phyloP scores from a whole-genome alignment of 108 stramenopile species.

The Skeletonema grethae region DNA sequence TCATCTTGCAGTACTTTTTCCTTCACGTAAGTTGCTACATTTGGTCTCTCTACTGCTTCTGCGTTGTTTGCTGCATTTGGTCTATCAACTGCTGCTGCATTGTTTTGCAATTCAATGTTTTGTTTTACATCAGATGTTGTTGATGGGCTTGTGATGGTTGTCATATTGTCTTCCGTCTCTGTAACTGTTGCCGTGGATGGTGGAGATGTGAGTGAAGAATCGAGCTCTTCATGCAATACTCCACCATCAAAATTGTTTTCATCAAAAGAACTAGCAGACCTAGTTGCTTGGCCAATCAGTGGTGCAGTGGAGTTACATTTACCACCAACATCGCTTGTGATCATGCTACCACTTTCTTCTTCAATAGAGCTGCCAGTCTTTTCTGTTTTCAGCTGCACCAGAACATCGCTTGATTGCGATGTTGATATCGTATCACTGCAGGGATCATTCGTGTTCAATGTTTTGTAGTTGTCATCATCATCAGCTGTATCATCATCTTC shows the following conservation, averaged over 20 bases:
- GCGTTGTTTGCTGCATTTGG: not conserved
- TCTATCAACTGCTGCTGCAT: not conserved
- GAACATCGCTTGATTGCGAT: not conserved
- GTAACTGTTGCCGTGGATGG: not conserved
- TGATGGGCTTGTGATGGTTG: not conserved
- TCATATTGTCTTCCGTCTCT: not conserved
- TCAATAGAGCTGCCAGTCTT: not conserved
- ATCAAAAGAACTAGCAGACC: not conserved
- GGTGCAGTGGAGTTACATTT: constrained; percentile 8
- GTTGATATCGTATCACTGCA: not conserved
- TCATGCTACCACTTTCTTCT: not conserved
- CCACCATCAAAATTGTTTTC: not conserved
- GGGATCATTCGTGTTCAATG: not conserved
- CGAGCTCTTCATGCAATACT: not conserved
- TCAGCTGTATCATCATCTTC: not conserved
- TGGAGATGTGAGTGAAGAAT: not conserved
- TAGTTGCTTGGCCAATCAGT: not conserved
- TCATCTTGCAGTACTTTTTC: constrained; percentile 7
- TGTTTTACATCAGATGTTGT: not conserved
- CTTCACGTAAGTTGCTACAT: not conserved
- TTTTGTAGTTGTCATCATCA: not conserved
- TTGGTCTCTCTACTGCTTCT: not conserved
- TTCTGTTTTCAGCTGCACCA: not conserved
- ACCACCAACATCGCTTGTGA: not conserved
- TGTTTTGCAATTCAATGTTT: not conserved